Evolutionary conservation across 768 basidiomycete species (phyloP).

Genomic region (Termitomyces sp.): DNA sequence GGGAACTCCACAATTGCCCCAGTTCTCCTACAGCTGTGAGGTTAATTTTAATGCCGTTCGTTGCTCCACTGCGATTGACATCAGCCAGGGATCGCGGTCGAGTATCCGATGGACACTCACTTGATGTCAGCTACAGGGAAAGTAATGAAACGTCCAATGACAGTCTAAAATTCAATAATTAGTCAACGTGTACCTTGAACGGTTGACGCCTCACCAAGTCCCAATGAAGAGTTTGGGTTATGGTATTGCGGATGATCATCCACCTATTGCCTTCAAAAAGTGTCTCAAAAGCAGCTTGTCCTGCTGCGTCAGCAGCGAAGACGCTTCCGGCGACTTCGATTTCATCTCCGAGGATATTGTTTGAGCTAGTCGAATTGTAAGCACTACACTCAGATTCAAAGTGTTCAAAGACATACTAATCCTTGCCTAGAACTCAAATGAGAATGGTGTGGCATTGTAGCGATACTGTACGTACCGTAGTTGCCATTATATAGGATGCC

Average conservation of each 20-base stretch:
- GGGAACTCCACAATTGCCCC: conserved; percentile 14
- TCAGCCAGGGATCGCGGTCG: not conserved
- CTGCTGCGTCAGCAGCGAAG: conserved; percentile 40
- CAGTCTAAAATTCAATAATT: conserved; percentile 14
- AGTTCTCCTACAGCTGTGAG: conserved; percentile 28
- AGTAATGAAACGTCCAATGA: conserved; percentile 61
- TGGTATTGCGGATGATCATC: conserved; percentile 63
- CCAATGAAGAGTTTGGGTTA: conserved; percentile 61
- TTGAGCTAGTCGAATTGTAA: conserved; percentile 33
- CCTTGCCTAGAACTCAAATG: conserved; percentile 32
- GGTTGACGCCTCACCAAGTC: conserved; percentile 50
- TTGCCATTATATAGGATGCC: conserved; percentile 71
- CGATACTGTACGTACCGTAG: conserved; percentile 39
- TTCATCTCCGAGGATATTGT: conserved; percentile 59
- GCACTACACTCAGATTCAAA: not conserved
- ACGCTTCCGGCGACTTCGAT: conserved; percentile 54
- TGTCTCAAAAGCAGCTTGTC: conserved; percentile 43
- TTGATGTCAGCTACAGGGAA: conserved; percentile 52
- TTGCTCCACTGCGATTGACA: conserved; percentile 37
- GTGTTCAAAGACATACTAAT: conserved; percentile 29
- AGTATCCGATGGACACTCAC: conserved; percentile 33
- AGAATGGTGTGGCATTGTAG: not conserved
- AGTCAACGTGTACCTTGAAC: not conserved
- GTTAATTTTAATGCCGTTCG: conserved; percentile 52
- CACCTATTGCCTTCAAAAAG: conserved; percentile 33